Conservation (phyloP, 257 asterid genomes). For the Jaltomata sinuosa region DNA sequence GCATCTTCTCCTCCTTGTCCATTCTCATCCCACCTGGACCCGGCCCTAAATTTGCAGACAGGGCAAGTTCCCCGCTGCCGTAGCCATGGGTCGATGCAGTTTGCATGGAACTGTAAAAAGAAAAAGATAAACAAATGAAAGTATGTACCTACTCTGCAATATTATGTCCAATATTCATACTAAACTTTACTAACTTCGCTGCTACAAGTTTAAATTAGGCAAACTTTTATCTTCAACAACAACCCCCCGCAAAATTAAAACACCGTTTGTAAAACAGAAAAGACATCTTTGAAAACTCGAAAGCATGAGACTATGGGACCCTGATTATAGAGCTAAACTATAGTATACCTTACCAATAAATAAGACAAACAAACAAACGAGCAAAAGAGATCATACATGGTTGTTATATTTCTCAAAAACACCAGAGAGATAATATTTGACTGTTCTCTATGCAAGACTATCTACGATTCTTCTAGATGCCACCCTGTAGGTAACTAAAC, state of each 20-base stretch:
- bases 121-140: not conserved
- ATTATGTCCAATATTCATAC: not conserved
- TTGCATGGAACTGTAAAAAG: conserved; percentile 74
- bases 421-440: not conserved
- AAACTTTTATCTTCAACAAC: not conserved
- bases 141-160: not conserved
- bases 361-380: not conserved
- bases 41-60: conserved; percentile 84
- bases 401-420: not conserved
- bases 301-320: not conserved
- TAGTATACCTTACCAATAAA: no score
- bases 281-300: not conserved
- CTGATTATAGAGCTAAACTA: not conserved
- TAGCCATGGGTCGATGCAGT: conserved; percentile 97
- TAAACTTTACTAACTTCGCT: not conserved
- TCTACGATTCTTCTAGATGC: not conserved
- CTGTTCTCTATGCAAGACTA: not conserved
- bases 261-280: not conserved
- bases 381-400: not conserved
- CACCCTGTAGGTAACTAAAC: not conserved
- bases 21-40: conserved; percentile 54
- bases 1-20: conserved; percentile 48
- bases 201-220: not conserved
- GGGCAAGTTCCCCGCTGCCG: conserved; percentile 99
- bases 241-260: no score